phyloP scores from a whole-genome alignment of 768 basidiomycete genomes.

The Ramaria sp. region DNA sequence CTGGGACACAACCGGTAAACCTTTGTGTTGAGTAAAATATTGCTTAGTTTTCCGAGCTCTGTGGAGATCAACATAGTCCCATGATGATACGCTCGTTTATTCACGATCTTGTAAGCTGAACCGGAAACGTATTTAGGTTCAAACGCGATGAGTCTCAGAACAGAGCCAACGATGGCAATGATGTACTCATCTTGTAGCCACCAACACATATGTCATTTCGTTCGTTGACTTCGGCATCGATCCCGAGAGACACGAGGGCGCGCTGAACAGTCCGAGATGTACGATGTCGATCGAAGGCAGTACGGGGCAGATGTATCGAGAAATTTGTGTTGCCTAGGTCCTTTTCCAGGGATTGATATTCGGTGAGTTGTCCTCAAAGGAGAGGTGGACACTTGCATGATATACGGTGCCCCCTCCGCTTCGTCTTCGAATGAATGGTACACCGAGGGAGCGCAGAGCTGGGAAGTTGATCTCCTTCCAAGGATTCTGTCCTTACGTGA shows the following conservation, averaged over 20 bases:
- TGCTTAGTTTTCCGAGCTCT: constrained; percentile 55
- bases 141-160: no score
- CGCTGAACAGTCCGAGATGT: constrained; percentile 71
- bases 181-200: constrained; percentile 71
- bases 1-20: constrained; percentile 26
- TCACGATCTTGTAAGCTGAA: constrained; percentile 93
- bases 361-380: neutral
- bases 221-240: constrained; percentile 74
- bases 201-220: constrained; percentile 87
- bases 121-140: constrained; percentile 80
- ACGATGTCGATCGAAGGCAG: constrained; percentile 63
- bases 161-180: neutral
- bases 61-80: constrained; percentile 97
- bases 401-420: constrained; percentile 96
- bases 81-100: constrained; percentile 88
- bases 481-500: constrained; percentile 52
- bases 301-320: constrained; percentile 81
- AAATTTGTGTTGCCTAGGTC: constrained; percentile 97
- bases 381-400: constrained; percentile 48
- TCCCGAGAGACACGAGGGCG: constrained; percentile 66
- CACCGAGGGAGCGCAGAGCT: constrained; percentile 34
- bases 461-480: constrained; percentile 92
- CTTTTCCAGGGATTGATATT: constrained; percentile 28
- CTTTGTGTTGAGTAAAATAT: constrained; percentile 56
- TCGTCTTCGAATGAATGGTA: constrained; percentile 74